A percentile compares a stretch with the other conserved stretches of the same genome.
These are phyloP conservation scores for Russula compacta DNA, from an alignment of 768 basidiomycete species.

Conservation along the genomic window DNA sequence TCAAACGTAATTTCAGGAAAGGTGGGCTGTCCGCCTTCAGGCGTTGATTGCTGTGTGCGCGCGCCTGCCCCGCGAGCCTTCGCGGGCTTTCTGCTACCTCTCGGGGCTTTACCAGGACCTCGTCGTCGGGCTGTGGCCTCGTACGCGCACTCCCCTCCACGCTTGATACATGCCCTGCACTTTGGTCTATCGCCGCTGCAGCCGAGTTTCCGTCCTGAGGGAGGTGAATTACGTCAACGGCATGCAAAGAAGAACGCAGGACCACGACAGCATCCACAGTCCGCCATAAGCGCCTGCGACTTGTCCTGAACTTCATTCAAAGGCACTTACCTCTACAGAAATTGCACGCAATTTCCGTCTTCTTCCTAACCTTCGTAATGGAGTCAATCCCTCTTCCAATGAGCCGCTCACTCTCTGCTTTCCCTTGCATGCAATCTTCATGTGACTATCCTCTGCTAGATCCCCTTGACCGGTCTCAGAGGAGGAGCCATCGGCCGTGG, in stretches of 20 bases:
- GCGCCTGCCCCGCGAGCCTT: not conserved
- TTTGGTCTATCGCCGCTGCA: conserved; percentile 60
- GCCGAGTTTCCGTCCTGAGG: conserved; percentile 59
- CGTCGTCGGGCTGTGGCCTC: conserved; percentile 45
- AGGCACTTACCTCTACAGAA: conserved; percentile 60
- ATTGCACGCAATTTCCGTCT: conserved; percentile 61
- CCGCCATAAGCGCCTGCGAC: conserved; percentile 9
- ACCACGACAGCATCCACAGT: conserved; percentile 7
- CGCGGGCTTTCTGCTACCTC: conserved; percentile 32
- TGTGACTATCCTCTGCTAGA: not conserved
- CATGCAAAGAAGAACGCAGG: not conserved
- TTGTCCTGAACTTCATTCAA: conserved; percentile 1
- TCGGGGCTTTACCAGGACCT: conserved; percentile 68
- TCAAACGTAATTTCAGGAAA: conserved; percentile 1
- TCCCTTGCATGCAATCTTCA: conserved; percentile 1
- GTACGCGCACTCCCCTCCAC: conserved; percentile 46
- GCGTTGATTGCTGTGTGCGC: not conserved
- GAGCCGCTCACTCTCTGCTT: conserved; percentile 7
- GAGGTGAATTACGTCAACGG: conserved; percentile 7
- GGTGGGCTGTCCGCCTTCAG: not conserved
- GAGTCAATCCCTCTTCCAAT: conserved; percentile 1
- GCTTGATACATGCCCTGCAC: conserved; percentile 54
- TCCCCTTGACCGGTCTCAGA: conserved; percentile 13
- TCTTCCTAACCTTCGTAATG: conserved; percentile 26
- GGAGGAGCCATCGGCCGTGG: conserved; percentile 10